phyloP scores from a whole-genome alignment of 768 basidiomycete genomes.

The Mycena vitilis region DNA sequence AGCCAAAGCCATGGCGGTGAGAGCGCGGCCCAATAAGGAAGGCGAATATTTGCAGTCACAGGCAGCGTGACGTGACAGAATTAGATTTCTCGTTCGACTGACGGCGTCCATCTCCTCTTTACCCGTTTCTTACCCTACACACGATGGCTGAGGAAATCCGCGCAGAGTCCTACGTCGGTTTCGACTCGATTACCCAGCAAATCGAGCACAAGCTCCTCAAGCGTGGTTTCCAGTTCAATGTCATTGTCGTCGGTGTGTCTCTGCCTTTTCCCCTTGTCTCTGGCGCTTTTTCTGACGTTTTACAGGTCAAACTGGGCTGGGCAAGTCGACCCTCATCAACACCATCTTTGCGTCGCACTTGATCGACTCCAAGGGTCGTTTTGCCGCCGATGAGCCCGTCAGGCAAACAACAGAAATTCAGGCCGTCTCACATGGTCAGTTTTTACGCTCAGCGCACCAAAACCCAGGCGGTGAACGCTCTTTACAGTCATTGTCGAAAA shows the following conservation, averaged over 20 bases:
- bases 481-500: slow-evolving; percentile 92
- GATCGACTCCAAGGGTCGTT: slow-evolving; percentile 96
- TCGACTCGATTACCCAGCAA: slow-evolving; percentile 97
- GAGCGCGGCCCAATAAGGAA: slow-evolving; percentile 13
- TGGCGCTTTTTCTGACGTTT: background rate
- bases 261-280: slow-evolving; percentile 11
- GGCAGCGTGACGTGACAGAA: background rate
- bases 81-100: slow-evolving; percentile 27
- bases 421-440: slow-evolving; percentile 90
- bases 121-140: slow-evolving; percentile 28
- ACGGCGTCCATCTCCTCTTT: background rate
- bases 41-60: background rate
- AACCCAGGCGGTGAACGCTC: slow-evolving; percentile 8
- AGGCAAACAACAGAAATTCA: slow-evolving; percentile 98
- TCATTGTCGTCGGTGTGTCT: slow-evolving; percentile 88
- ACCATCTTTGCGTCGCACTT: slow-evolving; percentile 99
- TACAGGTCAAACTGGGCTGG: slow-evolving; percentile 94
- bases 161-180: slow-evolving; percentile 94
- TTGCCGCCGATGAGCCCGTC: slow-evolving; percentile 88
- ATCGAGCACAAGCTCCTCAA: slow-evolving; percentile 99
- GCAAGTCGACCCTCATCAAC: slow-evolving; percentile 99
- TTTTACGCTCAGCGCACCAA: background rate
- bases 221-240: slow-evolving; percentile 99
- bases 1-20: slow-evolving; percentile 26
- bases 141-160: slow-evolving; percentile 79